Base-by-base conservation (phyloP, 1,284 basidiomycete species). In the Moniliophthora roreri region DNA sequence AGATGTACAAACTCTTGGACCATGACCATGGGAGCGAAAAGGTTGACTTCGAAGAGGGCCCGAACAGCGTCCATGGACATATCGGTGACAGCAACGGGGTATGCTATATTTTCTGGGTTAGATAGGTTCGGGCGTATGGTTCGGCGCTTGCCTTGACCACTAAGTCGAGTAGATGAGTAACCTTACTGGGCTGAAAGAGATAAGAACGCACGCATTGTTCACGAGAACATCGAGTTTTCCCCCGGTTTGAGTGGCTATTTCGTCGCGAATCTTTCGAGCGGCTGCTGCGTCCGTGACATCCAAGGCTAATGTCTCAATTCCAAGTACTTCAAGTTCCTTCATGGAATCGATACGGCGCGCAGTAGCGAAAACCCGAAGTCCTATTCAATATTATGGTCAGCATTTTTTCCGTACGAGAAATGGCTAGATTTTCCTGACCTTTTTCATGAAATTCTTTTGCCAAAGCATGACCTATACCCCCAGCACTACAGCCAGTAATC, bases 201-300 rank as follows among this genome's bases (percentile, higher is more conserved):
- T 15, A 16, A 40, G 37, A 15, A 42, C 67, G 47, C 38, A 69
- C 68, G 68, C 67, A 54, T 69, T 69, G 53, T 69, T 69, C 1
- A 69, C 63, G 4, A 69, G 56, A 23, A 71, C 58, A 50, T 72
- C 62, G 8, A 72, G 59, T 21, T 52, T 63, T 7, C 68, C 68
- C 7, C 62, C 62, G 0, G 63, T 69, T 15, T 61, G n/a, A 9
- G 49, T 44, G 1, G 51, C 47, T n/a, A 71, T 52, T 13, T 57
- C 35, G 16, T 64, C 57, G 11, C 58, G 50, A 6, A 54, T 58
- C 1, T 46, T 45, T 11, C 48, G 46, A 28, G 70, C 60, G 26
- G 56, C 60, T 8, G 63, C 61, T 11, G 41, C 39, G 21, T 60
- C 53, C 1, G 64, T 64, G 7, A 71, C 69, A 50, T 72, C 69